A percentile compares a stretch with the other conserved stretches of the same genome.
These are phyloP conservation scores for Eucalyptus tenuipes DNA, from an alignment of 345 rosid species.

Conservation along the genomic window DNA sequence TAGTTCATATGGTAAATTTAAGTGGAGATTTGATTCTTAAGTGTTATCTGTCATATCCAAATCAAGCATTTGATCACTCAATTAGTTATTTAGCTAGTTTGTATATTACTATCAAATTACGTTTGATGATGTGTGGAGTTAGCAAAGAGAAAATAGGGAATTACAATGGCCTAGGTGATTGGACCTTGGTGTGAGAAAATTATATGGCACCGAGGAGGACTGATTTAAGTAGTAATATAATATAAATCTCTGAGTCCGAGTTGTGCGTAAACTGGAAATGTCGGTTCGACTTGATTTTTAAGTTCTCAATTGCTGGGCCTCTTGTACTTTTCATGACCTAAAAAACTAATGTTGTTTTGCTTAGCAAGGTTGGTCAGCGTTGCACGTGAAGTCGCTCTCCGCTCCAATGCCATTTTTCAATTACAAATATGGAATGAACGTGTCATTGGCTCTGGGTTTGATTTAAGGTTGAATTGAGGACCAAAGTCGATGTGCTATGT, in stretches of 20 bases:
- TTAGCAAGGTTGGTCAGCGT: background rate
- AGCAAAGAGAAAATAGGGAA: background rate
- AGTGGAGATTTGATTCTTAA: background rate
- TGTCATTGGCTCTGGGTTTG: background rate
- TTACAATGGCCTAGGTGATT: background rate
- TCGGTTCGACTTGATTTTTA: background rate
- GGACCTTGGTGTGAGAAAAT: background rate
- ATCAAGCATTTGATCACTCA: background rate
- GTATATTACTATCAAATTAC: background rate
- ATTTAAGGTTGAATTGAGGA: background rate
- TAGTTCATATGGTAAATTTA: background rate
- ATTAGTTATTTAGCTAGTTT: no score
- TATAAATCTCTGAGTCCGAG: background rate
- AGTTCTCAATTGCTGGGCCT: background rate
- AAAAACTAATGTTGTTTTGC: background rate
- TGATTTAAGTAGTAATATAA: background rate
- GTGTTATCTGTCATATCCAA: background rate
- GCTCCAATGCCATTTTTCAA: background rate
- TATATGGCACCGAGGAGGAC: background rate
- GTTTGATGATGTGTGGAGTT: background rate
- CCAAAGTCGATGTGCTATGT: background rate
- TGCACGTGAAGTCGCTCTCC: background rate
- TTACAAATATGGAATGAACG: background rate
- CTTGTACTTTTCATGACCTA: background rate
- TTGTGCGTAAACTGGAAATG: background rate